phyloP scores from a whole-genome alignment of 169 alveolate species.

The Cryptosporidium sp. region DNA sequence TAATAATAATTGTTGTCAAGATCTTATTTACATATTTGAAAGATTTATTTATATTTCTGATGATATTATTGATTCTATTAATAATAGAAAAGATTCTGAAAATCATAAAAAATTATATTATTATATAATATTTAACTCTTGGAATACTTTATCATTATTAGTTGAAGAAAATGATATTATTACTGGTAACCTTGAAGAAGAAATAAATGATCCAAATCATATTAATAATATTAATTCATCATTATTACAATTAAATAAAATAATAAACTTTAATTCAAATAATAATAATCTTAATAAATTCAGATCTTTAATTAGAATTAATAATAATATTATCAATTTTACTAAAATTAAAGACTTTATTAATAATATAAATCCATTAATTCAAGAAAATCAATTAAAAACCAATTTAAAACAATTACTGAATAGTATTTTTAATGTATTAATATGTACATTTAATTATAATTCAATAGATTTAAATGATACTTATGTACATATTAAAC shows the following conservation, averaged over 20 bases:
- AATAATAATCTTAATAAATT: conserved; percentile 17
- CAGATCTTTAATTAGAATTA: background rate
- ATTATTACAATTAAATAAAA: conserved; percentile 9
- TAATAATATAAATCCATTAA: background rate
- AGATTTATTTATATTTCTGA: conserved; percentile 11
- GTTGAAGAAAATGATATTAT: conserved; percentile 15
- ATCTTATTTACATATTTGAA: conserved; percentile 7
- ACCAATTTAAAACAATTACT: background rate
- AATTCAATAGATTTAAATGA: background rate
- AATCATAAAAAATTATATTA: background rate
- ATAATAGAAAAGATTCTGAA: background rate
- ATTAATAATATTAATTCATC: background rate
- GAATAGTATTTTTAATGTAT: conserved; percentile 33
- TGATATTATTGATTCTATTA: background rate
- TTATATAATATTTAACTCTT: conserved; percentile 16
- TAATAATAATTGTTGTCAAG: background rate
- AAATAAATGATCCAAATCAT: background rate
- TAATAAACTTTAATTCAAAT: background rate
- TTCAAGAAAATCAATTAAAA: background rate
- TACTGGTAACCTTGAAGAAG: background rate
- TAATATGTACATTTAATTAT: conserved; percentile 5
- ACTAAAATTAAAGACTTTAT: conserved; percentile 3
- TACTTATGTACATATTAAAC: background rate
- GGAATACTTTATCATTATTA: conserved; percentile 18
- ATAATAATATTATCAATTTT: conserved; percentile 14